These are phyloP conservation scores for Cucurbita maxima DNA, from an alignment of 306 rosid genomes.

Conservation along the genomic window DNA sequence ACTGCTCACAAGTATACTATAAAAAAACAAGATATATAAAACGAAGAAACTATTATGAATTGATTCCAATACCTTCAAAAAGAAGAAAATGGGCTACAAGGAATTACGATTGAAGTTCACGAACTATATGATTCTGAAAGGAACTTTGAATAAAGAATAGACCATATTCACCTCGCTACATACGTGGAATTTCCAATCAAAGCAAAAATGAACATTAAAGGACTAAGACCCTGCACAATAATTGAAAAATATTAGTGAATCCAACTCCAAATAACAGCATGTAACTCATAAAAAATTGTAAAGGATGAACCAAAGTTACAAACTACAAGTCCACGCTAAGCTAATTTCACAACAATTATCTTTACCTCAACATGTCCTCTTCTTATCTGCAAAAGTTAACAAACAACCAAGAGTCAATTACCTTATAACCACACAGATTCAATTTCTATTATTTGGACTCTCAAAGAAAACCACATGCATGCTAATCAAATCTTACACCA, in stretches of 20 bases:
- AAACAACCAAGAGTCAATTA: conserved; percentile 20
- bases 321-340: not conserved
- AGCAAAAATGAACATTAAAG: conserved; percentile 79
- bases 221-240: conserved; percentile 74
- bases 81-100: not conserved
- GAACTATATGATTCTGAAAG: not conserved
- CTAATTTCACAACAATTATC: not conserved
- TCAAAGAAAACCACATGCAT: not conserved
- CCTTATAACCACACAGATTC: not conserved
- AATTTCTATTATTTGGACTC: not conserved
- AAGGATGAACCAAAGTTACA: not conserved
- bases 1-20: conserved; percentile 63
- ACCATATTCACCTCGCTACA: conserved; percentile 38
- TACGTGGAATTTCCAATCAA: conserved; percentile 64
- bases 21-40: conserved; percentile 1
- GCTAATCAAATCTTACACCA: not conserved
- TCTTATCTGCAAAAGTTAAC: conserved; percentile 45
- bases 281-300: not conserved
- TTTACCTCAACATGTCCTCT: conserved; percentile 76
- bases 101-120: not conserved
- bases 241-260: not conserved
- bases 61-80: not conserved
- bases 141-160: not conserved
- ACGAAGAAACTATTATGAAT: not conserved
- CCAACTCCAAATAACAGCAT: not conserved